Evolutionary conservation across 345 rosid species (phyloP).

Genomic region (Carallia pectinifolia): DNA sequence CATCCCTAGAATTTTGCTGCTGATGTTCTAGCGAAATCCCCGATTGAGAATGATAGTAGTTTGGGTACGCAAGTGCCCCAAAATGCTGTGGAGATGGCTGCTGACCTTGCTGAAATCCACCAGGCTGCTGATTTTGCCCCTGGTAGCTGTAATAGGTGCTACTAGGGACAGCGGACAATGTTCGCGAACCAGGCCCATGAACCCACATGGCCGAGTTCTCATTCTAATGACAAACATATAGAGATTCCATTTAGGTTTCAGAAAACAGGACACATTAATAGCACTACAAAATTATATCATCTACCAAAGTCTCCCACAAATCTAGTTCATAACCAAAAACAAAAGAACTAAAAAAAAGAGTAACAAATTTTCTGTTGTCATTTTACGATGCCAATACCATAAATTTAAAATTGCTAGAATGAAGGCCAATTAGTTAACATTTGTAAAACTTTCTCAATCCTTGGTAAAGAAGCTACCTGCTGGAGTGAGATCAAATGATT

Average conservation of each 20-base stretch:
- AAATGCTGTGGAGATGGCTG: constrained; percentile 77
- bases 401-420: not conserved
- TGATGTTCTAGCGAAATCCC: constrained; percentile 82
- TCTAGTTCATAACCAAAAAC: no score
- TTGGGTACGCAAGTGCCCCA: constrained; percentile 80
- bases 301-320: no score
- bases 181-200: constrained; percentile 74
- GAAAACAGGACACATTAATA: not conserved
- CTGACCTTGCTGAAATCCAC: constrained; percentile 77
- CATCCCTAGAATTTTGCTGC: constrained; percentile 84
- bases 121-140: constrained; percentile 86
- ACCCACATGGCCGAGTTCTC: constrained; percentile 88
- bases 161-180: constrained; percentile 68
- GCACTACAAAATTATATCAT: not conserved
- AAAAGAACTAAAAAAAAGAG: no score
- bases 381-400: not conserved
- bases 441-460: not conserved
- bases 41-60: constrained; percentile 73
- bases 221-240: constrained; percentile 42
- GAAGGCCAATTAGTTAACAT: not conserved
- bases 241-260: constrained; percentile 4
- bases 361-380: no score
- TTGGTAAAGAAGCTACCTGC: constrained; percentile 43
- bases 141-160: constrained; percentile 84
- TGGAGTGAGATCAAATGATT: constrained; percentile 73